These are phyloP conservation scores for Globisporangium heterothallicum DNA, from an alignment of 352 stramenopile species.

Conservation along the genomic window DNA sequence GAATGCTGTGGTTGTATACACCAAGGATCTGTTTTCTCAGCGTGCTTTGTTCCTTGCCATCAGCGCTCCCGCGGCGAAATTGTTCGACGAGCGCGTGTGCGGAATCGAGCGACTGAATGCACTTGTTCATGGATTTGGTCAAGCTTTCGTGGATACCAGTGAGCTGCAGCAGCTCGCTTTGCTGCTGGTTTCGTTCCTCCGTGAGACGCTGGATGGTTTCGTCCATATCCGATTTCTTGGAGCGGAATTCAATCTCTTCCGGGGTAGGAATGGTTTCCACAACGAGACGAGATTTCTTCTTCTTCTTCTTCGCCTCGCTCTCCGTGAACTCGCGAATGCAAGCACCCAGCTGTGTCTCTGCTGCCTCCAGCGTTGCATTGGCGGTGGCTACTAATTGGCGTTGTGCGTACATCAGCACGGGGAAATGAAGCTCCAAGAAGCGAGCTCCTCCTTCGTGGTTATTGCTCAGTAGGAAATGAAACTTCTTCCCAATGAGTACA, in stretches of 20 bases:
- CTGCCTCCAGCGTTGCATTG: conserved; percentile 20
- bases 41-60: background rate
- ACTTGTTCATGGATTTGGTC: conserved; percentile 56
- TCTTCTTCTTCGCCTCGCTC: conserved; percentile 71
- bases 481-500: conserved; percentile 49
- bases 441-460: conserved; percentile 23
- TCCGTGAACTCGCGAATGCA: conserved; percentile 53
- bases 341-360: conserved; percentile 21
- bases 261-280: conserved; percentile 58
- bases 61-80: conserved; percentile 22
- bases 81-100: conserved; percentile 43
- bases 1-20: conserved; percentile 45
- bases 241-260: conserved; percentile 57
- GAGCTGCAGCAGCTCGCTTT: conserved; percentile 22
- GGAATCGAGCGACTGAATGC: conserved; percentile 42
- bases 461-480: conserved; percentile 34
- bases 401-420: conserved; percentile 57
- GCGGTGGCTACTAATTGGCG: conserved; percentile 45
- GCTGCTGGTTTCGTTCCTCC: conserved; percentile 17
- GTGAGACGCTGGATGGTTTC: conserved; percentile 24
- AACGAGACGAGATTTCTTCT: conserved; percentile 77
- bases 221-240: conserved; percentile 34
- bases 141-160: conserved; percentile 19
- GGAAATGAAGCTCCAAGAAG: conserved; percentile 59
- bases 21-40: conserved; percentile 25